Evolutionary conservation across 2,329 filamentous ascomycete species (phyloP).

Genomic region (Ceratocystis smalleyi): DNA sequence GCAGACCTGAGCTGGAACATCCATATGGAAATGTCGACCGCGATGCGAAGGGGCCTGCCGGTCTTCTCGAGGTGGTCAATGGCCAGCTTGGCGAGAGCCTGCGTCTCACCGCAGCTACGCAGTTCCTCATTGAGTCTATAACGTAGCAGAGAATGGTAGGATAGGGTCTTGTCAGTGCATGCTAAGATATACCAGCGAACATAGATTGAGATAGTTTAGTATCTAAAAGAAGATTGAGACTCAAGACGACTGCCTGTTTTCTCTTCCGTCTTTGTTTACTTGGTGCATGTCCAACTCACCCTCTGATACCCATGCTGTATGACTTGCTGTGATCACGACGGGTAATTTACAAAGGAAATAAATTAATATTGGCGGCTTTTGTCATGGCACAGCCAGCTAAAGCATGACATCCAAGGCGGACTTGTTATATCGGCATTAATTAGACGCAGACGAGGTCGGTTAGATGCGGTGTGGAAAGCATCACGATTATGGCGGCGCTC

Average conservation of each 20-base stretch:
- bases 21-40: constrained; percentile 94
- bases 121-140: constrained; percentile 78
- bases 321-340: not conserved
- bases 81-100: constrained; percentile 70
- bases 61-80: constrained; percentile 58
- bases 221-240: not conserved
- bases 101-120: constrained; percentile 54
- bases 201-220: not conserved
- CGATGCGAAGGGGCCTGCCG: constrained; percentile 62
- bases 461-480: not conserved
- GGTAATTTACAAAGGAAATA: too few relatives aligned
- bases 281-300: constrained; percentile 27
- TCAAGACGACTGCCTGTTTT: too few relatives aligned
- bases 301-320: constrained; percentile 47
- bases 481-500: not conserved
- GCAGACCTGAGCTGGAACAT: constrained; percentile 83
- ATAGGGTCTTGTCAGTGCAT: not conserved
- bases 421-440: too few relatives aligned
- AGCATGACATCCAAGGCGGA: too few relatives aligned
- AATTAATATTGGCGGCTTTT: too few relatives aligned
- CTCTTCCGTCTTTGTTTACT: not conserved
- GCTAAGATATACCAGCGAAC: not conserved
- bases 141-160: too few relatives aligned
- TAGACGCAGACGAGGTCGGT: too few relatives aligned
- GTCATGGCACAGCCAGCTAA: too few relatives aligned